Evolutionary conservation across 1,284 basidiomycete genomes (phyloP).

Genomic region (Ceratorhiza oryzae-sativae): DNA sequence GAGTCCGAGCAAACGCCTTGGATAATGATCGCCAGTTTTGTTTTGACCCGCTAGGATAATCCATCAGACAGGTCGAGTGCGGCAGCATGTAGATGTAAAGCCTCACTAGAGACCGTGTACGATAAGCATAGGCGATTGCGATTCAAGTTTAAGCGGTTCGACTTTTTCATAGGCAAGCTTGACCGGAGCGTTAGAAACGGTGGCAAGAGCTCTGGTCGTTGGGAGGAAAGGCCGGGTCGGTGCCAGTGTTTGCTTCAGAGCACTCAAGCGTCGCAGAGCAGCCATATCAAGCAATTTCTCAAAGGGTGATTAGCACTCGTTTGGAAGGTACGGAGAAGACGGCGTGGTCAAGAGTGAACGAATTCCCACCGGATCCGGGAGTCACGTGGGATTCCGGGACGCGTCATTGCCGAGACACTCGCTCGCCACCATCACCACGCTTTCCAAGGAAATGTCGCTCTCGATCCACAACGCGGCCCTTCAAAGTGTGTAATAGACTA

Average conservation of each 20-base stretch:
- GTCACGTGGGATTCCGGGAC: constrained; percentile 30
- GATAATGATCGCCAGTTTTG: constrained; percentile 79
- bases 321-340: background rate
- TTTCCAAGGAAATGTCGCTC: constrained; percentile 40
- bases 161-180: constrained; percentile 33
- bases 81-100: background rate
- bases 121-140: constrained; percentile 59
- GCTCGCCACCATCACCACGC: constrained; percentile 14
- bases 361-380: background rate
- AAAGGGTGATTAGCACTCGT: background rate
- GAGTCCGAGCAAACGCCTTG: constrained; percentile 65
- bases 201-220: background rate
- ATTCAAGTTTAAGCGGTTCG: constrained; percentile 29
- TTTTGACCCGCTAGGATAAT: constrained; percentile 68
- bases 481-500: constrained; percentile 58
- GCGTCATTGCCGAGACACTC: constrained; percentile 13
- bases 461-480: constrained; percentile 69
- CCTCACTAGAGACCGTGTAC: constrained; percentile 74
- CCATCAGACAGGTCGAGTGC: background rate
- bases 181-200: background rate
- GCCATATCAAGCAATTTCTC: background rate
- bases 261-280: constrained; percentile 9
- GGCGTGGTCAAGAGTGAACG: background rate
- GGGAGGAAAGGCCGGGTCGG: background rate
- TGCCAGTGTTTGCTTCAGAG: constrained; percentile 2